Evolutionary conservation across 495 filamentous ascomycete species (phyloP).

Genomic region (Cairneyella variabilis): DNA sequence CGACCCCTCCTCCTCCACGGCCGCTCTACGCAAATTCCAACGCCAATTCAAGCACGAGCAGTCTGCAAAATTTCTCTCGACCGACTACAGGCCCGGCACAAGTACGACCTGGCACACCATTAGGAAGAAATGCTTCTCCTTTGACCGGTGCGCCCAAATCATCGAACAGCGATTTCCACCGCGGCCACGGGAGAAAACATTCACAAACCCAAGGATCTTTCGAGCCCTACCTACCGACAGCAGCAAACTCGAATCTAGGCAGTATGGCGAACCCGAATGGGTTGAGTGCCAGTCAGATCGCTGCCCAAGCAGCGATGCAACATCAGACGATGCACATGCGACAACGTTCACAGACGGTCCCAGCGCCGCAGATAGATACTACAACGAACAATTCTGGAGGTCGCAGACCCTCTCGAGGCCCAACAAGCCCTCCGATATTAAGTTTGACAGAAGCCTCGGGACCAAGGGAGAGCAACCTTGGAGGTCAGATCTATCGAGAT

Average conservation of each 20-base stretch:
- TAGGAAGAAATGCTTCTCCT: slow-evolving; percentile 23
- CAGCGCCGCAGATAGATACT: slow-evolving; percentile 42
- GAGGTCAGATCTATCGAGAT: slow-evolving; percentile 58
- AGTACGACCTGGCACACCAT: slow-evolving; percentile 11
- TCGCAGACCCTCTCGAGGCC: slow-evolving; percentile 18
- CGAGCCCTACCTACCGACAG: slow-evolving; percentile 78
- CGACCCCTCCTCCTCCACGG: slow-evolving; percentile 7
- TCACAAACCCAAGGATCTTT: slow-evolving; percentile 84
- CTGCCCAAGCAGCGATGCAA: slow-evolving; percentile 87
- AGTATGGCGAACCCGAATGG: slow-evolving; percentile 33
- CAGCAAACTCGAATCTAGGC: slow-evolving; percentile 43
- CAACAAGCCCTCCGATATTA: slow-evolving; percentile 46
- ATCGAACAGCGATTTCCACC: slow-evolving; percentile 10
- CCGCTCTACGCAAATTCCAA: slow-evolving; percentile 11
- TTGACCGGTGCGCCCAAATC: slow-evolving; percentile 2
- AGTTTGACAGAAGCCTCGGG: slow-evolving; percentile 52
- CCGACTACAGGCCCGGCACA: slow-evolving; percentile 14
- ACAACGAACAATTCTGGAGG: slow-evolving; percentile 6
- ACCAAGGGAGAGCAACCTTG: slow-evolving; percentile 49
- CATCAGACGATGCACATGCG: slow-evolving; percentile 55
- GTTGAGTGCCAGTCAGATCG: slow-evolving; percentile 80
- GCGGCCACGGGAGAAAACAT: slow-evolving; percentile 47
- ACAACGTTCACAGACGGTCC: slow-evolving; percentile 70
- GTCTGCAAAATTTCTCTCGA: slow-evolving; percentile 55
- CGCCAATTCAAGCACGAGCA: slow-evolving; percentile 26